A percentile compares a stretch with the other conserved stretches of the same genome.
Evolutionary conservation across 169 alveolate species (phyloP).

Genomic region (Plasmodium cynomolgi): DNA sequence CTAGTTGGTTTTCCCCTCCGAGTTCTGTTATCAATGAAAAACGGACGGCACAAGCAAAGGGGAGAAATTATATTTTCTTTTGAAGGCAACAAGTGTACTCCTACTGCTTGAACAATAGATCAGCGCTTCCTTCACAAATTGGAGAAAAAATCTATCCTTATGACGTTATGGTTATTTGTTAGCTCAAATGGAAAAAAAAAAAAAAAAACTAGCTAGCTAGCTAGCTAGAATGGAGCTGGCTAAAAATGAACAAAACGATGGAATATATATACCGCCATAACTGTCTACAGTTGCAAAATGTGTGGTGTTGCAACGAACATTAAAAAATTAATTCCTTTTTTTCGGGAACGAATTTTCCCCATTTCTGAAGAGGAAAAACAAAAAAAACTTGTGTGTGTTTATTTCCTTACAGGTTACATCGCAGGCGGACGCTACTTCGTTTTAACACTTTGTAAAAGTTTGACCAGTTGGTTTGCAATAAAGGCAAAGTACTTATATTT

Average conservation of each 20-base stretch:
- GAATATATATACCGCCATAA: not conserved
- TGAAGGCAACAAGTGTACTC: not conserved
- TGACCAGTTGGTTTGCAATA: not conserved
- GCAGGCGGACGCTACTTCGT: not conserved
- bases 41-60: not conserved
- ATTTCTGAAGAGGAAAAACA: not conserved
- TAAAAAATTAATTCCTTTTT: not conserved
- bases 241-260: not conserved
- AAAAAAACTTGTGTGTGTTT: not conserved
- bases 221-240: not conserved
- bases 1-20: not conserved
- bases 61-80: not conserved
- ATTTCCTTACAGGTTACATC: not conserved
- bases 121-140: not conserved
- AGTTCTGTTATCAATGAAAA: not conserved
- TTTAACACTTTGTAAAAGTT: not conserved
- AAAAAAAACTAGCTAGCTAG: not conserved
- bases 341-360: not conserved
- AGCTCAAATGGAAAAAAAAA: not conserved
- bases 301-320: not conserved
- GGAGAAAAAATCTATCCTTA: constrained; percentile 14
- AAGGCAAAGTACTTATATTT: not conserved
- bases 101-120: not conserved
- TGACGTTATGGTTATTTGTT: not conserved
- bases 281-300: not conserved